phyloP scores from a whole-genome alignment of 768 basidiomycete genomes.

The Boletales sp. region DNA sequence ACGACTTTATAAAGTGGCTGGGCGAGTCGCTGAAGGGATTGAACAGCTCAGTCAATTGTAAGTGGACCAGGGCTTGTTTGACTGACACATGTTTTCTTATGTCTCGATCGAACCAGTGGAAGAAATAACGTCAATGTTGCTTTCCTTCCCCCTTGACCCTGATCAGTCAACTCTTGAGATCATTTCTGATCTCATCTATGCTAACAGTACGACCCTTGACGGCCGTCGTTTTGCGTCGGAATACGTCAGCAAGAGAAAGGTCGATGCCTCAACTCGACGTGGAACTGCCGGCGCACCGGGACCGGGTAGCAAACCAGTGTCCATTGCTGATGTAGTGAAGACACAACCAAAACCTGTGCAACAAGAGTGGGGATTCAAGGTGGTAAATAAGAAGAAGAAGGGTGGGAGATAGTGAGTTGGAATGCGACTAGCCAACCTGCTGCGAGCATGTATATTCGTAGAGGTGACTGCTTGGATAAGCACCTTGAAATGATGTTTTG shows the following conservation, averaged over 20 bases:
- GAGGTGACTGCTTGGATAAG: constrained; percentile 22
- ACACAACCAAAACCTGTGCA: constrained; percentile 74
- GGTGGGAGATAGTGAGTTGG: constrained; percentile 49
- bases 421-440: background rate
- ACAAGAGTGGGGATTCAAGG: constrained; percentile 87
- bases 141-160: constrained; percentile 90
- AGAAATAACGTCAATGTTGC: constrained; percentile 93
- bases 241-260: constrained; percentile 83
- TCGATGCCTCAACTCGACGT: constrained; percentile 60
- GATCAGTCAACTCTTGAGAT: constrained; percentile 81
- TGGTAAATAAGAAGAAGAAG: constrained; percentile 96
- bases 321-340: constrained; percentile 90
- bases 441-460: constrained; percentile 10
- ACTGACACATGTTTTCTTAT: constrained; percentile 13
- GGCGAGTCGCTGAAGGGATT: constrained; percentile 77
- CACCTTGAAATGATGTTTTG: constrained; percentile 5
- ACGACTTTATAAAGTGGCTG: constrained; percentile 92
- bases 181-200: constrained; percentile 93
- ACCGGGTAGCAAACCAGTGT: constrained; percentile 49
- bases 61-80: constrained; percentile 17
- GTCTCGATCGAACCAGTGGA: constrained; percentile 59
- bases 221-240: constrained; percentile 94
- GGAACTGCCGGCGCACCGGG: constrained; percentile 40
- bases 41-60: constrained; percentile 54
- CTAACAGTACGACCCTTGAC: constrained; percentile 91